Percentiles rank a stretch among this genome's conserved stretches.
Conservation (phyloP, 331 rosid species). For the Cydonia oblonga region DNA sequence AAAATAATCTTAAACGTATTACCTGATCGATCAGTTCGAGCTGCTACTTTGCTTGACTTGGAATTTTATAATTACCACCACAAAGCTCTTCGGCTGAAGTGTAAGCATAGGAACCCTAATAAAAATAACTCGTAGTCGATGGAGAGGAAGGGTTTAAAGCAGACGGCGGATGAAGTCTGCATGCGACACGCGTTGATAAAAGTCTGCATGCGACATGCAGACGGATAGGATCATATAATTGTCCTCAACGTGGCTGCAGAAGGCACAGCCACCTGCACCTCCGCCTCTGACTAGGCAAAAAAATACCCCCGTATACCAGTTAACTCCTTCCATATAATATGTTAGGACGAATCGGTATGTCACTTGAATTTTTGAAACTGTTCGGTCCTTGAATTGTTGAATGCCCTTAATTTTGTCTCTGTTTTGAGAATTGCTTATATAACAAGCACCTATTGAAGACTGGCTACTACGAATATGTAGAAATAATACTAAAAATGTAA, state of each 20-base stretch:
- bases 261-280: neutral
- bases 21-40: neutral
- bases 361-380: too few relatives aligned
- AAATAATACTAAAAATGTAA: too few relatives aligned
- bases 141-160: neutral
- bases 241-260: conserved; percentile 17
- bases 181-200: too few relatives aligned
- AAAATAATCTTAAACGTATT: neutral
- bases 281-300: neutral
- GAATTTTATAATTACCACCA: neutral
- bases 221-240: neutral
- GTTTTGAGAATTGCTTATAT: too few relatives aligned
- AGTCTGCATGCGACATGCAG: conserved; percentile 5
- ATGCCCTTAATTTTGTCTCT: too few relatives aligned
- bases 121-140: neutral
- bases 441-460: too few relatives aligned
- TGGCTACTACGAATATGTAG: too few relatives aligned
- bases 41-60: neutral
- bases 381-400: too few relatives aligned
- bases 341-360: too few relatives aligned
- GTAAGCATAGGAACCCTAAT: neutral
- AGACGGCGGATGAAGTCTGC: neutral
- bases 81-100: neutral
- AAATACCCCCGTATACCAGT: neutral
- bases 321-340: neutral